These are phyloP conservation scores for Theobroma cacao DNA, from an alignment of 345 rosid species.

Conservation along the genomic window DNA sequence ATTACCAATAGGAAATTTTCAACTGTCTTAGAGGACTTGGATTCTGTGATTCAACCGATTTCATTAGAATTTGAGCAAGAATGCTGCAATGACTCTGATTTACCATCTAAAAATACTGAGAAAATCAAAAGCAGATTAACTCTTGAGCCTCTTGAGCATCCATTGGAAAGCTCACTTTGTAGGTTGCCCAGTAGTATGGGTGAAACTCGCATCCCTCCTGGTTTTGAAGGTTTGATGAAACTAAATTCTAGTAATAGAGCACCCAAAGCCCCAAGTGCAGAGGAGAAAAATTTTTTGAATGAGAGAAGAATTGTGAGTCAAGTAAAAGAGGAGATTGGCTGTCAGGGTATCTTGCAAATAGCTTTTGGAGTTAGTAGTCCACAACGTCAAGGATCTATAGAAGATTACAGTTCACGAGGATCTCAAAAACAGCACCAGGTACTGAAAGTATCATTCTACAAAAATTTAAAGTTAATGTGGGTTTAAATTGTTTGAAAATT, in stretches of 20 bases:
- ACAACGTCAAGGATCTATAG: neutral
- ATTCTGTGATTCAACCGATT: neutral
- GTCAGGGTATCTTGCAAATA: neutral
- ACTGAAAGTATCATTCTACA: neutral
- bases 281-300: neutral
- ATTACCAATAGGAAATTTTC: neutral
- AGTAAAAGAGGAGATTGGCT: neutral
- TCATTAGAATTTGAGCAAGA: neutral
- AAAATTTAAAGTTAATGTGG: neutral
- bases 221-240: neutral
- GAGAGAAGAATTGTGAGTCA: neutral
- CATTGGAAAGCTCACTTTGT: neutral
- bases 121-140: neutral
- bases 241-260: neutral
- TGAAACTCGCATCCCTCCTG: neutral
- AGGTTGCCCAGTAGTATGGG: neutral
- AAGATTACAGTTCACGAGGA: neutral
- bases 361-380: neutral
- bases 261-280: neutral
- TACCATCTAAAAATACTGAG: neutral
- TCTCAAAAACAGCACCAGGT: slow-evolving; percentile 9
- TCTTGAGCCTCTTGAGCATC: neutral
- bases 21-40: neutral
- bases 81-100: neutral
- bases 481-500: neutral